Evolutionary conservation across 768 basidiomycete genomes (phyloP), one percentile per base, ranked within the genome.

Genomic region (Russula sp.): DNA sequence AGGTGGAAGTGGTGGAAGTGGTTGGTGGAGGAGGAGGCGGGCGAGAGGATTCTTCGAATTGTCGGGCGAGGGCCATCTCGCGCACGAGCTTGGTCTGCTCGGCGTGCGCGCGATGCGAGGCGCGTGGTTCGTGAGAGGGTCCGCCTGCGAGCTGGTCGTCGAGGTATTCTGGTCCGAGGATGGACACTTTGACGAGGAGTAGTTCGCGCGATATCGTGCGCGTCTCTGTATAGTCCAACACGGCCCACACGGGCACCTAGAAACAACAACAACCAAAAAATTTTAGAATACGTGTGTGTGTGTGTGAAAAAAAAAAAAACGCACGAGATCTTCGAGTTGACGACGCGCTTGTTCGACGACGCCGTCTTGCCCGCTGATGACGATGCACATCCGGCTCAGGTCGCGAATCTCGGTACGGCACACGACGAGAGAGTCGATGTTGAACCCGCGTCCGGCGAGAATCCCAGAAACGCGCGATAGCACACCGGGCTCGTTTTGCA

Each of bases 231-330:
- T 98, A 99, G 75, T 99, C 95, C 63, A 99, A 80, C 36, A 99
- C 97, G 34, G 96, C 97, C 97, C 97, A 99, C 5, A 99, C 97
- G 53, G 96, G 97, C 32, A 99, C 95, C n/a, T n/a, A n/a, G n/a
- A n/a, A n/a, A n/a, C n/a, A n/a, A n/a, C n/a, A n/a, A n/a, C n/a
- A n/a, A n/a, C n/a, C n/a, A n/a, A n/a, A n/a, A n/a, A n/a, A n/a
- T n/a, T n/a, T n/a, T n/a, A n/a, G n/a, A n/a, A n/a, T n/a, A n/a
- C n/a, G n/a, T 18, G 50, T 39, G 7, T 36, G 25, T 29, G n/a
- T 45, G 20, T 2, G 52, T 49, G 22, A 32, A 36, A 25, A 34
- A 11, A 58, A 42, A 55, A 14, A 42, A 53, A 11, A 81, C 91
- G 64, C 70, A 97, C 96, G 67, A 98, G 81, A 70, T 99, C 97